Evolutionary conservation across 2,329 filamentous ascomycete genomes (phyloP), one percentile per base, ranked within the genome.

Genomic region (Fusarium praegraminearum): DNA sequence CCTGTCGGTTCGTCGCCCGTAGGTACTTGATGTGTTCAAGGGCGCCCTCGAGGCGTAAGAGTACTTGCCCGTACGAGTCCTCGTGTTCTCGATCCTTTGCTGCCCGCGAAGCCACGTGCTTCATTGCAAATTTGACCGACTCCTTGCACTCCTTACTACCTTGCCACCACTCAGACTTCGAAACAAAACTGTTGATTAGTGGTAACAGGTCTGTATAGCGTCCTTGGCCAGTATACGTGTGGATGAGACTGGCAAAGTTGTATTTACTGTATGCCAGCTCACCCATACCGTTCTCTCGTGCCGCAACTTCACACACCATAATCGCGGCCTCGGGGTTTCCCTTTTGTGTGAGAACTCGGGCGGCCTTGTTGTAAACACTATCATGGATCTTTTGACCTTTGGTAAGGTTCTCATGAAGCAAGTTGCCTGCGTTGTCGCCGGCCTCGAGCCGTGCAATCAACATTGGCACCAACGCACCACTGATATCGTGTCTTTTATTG

Each of bases 401-500:
- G 13, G 61, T 58, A 1, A 77, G 69, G 7, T 76, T 69, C 16
- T 74, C 69, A 43, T 73, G 65, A 22, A 82, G 76, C 30, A 77
- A 30, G 41, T 66, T 56, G 40, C 62, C 58, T 7, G 71, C 65
- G 18, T 73, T 72, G 20, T 77, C 73, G 12, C 82, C 76, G 13
- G 72, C 69, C 24, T 78, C 77, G 7, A 85, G 70, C 41, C 79
- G 77, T 4, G 79, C 74, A 28, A 80, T 63, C 15, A 84, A 73
- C 26, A 85, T 67, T 7, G 81, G 79, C 8, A 80, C 79, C 58
- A 81, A 65, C 5, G 81, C 83, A 1, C 70, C 62, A 47, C 76
- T 80, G 7, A 85, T 78, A 60, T 87, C 81, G 13, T 80, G 73
- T 7, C 83, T 84, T 13, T 78, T 71, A 2, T 66, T 53, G 36